Evolutionary conservation across 139 green algal species (phyloP).

Genomic region (Coelastrella sp.): DNA sequence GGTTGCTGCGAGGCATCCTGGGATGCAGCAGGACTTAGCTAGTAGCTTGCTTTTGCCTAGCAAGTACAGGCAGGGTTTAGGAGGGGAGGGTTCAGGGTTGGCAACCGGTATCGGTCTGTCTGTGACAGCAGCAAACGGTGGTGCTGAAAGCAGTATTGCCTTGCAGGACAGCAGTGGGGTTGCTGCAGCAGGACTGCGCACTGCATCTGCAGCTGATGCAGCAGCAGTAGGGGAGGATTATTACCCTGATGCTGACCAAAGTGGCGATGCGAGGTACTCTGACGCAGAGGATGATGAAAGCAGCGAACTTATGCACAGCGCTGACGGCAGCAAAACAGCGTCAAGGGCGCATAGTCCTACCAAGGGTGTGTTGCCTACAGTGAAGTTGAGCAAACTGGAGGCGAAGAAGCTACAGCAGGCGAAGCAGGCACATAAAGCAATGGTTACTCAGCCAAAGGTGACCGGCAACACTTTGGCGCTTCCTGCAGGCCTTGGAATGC

Average conservation of each 20-base stretch:
- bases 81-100: too few species aligned
- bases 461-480: too few species aligned
- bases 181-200: neutral
- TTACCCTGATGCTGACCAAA: neutral
- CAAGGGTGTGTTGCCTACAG: slow-evolving; percentile 9
- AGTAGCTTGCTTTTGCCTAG: slow-evolving; percentile 59
- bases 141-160: neutral
- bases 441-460: slow-evolving; percentile 34
- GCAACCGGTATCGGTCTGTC: too few species aligned
- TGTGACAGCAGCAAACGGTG: neutral
- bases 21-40: neutral
- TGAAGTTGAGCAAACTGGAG: slow-evolving; percentile 70
- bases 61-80: slow-evolving; percentile 55
- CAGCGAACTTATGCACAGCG: neutral
- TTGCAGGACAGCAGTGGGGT: too few species aligned
- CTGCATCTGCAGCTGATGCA: neutral
- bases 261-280: neutral
- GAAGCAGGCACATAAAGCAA: slow-evolving; percentile 59
- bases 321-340: neutral
- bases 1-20: slow-evolving; percentile 6
- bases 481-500: too few species aligned
- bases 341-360: neutral
- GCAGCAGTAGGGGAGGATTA: neutral
- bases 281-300: neutral
- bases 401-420: slow-evolving; percentile 52